Evolutionary conservation across 106 monocot genomes (phyloP).

Genomic region (Phalaenopsis equestris): DNA sequence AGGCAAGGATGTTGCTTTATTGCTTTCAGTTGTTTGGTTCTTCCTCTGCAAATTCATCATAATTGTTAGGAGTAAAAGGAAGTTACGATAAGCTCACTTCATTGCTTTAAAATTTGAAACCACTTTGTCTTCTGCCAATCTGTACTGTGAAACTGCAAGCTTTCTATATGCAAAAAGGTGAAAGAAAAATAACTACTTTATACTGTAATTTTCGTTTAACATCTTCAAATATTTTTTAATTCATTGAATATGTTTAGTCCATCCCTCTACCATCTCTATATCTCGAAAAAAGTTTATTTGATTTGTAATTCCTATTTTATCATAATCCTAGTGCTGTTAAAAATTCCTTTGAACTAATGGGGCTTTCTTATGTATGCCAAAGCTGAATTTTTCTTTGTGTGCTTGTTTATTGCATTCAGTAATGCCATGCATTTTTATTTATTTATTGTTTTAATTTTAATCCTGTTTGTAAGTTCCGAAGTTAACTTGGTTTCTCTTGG

Average conservation of each 20-base stretch:
- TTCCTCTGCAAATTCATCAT: conserved; percentile 10
- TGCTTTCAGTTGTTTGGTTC: conserved; percentile 22
- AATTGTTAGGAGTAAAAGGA: conserved; percentile 10
- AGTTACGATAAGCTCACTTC: background rate
- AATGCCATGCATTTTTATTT: background rate
- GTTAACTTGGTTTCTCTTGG: background rate
- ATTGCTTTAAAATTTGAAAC: background rate
- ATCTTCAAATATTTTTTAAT: background rate
- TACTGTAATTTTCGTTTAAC: background rate
- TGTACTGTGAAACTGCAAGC: background rate
- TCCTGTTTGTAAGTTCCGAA: background rate
- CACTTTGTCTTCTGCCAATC: background rate
- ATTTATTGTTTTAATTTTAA: background rate
- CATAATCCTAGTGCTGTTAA: background rate
- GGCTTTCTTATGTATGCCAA: background rate
- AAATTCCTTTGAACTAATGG: background rate
- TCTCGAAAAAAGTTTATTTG: background rate
- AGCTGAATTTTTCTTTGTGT: background rate
- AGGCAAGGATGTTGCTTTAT: conserved; percentile 32
- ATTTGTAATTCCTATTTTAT: background rate
- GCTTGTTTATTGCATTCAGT: background rate
- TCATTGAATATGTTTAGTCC: background rate
- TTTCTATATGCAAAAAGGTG: background rate
- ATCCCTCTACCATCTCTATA: background rate
- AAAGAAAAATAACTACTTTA: background rate